Evolutionary conservation across 306 rosid species (phyloP).

Genomic region (Malus sylvestris): DNA sequence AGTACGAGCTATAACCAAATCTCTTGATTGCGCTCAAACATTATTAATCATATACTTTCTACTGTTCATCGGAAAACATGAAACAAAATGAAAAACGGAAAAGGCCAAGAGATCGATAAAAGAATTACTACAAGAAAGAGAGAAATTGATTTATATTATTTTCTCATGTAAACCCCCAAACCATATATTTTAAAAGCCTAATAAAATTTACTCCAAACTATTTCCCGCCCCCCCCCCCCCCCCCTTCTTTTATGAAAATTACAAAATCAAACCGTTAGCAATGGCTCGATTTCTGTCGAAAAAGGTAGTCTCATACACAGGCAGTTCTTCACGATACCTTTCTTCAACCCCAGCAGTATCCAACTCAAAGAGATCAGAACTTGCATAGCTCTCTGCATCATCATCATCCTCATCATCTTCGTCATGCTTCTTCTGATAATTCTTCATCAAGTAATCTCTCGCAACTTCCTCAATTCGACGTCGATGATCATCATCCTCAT

Average conservation of each 20-base stretch:
- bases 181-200: slow-evolving; percentile 32
- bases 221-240: neutral
- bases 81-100: neutral
- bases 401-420: slow-evolving; percentile 36
- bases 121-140: slow-evolving; percentile 10
- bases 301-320: slow-evolving; percentile 92
- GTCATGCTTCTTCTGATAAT: slow-evolving; percentile 40
- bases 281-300: slow-evolving; percentile 75
- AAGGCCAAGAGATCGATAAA: neutral
- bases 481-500: slow-evolving; percentile 19
- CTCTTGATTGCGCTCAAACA: neutral
- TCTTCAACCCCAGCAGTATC: slow-evolving; percentile 83
- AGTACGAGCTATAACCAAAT: neutral
- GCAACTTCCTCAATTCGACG: slow-evolving; percentile 55
- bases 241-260: slow-evolving; percentile 23
- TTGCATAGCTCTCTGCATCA: slow-evolving; percentile 67
- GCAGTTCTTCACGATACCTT: slow-evolving; percentile 80
- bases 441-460: slow-evolving; percentile 36
- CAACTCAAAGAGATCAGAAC: slow-evolving; percentile 96
- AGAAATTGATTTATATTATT: slow-evolving; percentile 32
- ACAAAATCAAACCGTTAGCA: slow-evolving; percentile 71
- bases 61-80: neutral
- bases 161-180: slow-evolving; percentile 59
- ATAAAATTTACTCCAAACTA: slow-evolving; percentile 11
- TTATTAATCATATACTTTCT: slow-evolving; percentile 4